Conservation (phyloP, 768 basidiomycete genomes). For the Serendipita sp. region DNA sequence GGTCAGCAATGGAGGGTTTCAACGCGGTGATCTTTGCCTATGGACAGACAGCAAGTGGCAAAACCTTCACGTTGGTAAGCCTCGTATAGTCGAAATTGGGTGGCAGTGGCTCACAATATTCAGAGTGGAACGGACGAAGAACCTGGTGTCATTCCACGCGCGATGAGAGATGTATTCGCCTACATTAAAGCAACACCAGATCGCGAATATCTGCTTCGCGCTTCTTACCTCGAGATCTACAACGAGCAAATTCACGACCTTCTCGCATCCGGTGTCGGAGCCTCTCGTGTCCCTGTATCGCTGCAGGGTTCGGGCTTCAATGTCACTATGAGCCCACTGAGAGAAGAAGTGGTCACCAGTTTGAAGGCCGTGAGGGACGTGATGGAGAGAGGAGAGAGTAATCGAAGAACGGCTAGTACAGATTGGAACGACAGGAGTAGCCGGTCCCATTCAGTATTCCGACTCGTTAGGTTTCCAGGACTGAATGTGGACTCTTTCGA, state of each 20-base stretch:
- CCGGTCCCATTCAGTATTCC: constrained; percentile 85
- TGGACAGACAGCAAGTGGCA: constrained; percentile 73
- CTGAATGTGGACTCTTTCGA: not conserved
- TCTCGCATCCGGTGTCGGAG: constrained; percentile 30
- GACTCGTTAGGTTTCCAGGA: constrained; percentile 38
- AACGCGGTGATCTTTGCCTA: constrained; percentile 93
- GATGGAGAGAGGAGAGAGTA: constrained; percentile 68
- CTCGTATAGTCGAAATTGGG: not conserved
- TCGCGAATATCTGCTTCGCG: constrained; percentile 85
- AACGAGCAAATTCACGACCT: constrained; percentile 82
- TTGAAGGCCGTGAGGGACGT: constrained; percentile 75
- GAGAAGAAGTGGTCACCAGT: constrained; percentile 89
- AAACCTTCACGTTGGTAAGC: constrained; percentile 46
- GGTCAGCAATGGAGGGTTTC: constrained; percentile 91
- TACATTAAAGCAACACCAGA: constrained; percentile 51
- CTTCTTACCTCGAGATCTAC: constrained; percentile 95
- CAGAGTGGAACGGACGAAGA: constrained; percentile 63
- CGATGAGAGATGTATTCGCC: constrained; percentile 81
- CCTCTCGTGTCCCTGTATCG: constrained; percentile 40
- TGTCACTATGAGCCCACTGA: constrained; percentile 53
- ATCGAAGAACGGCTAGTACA: constrained; percentile 83
- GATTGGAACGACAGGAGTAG: constrained; percentile 97
- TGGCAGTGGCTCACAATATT: constrained; percentile 6
- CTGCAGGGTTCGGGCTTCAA: constrained; percentile 52
- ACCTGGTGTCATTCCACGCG: constrained; percentile 86